phyloP scores from a whole-genome alignment of 495 filamentous ascomycete genomes.

The Hypoxylon perforatum region DNA sequence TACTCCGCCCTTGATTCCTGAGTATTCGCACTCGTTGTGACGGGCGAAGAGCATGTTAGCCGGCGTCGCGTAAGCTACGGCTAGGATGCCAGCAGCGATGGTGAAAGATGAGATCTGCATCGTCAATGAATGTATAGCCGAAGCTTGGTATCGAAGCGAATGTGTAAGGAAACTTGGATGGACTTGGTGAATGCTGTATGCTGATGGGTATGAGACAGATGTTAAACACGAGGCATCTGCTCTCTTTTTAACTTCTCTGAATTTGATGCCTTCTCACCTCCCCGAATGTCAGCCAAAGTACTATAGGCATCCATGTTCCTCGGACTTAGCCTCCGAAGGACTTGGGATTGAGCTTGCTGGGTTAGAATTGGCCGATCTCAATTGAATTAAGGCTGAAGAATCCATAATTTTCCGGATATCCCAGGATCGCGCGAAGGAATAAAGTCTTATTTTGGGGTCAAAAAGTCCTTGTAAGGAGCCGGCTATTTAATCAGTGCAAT shows the following conservation, averaged over 20 bases:
- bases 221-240: background rate
- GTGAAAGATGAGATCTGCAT: background rate
- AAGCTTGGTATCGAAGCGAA: background rate
- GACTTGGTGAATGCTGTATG: background rate
- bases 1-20: background rate
- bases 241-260: background rate
- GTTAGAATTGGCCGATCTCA: background rate
- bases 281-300: background rate
- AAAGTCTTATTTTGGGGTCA: background rate
- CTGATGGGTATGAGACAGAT: background rate
- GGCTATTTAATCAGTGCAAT: too few relatives aligned
- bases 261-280: background rate
- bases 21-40: background rate
- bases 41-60: background rate
- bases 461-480: too few relatives aligned
- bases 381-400: background rate
- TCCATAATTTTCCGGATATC: background rate
- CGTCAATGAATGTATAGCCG: background rate
- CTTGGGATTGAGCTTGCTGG: too few relatives aligned
- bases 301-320: background rate
- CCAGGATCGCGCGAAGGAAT: background rate
- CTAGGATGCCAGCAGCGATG: background rate
- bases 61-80: background rate
- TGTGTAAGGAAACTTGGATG: background rate
- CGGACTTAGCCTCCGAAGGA: background rate